Evolutionary conservation across 208 protist species (phyloP).

Genomic region (Phytomonas sp.): DNA sequence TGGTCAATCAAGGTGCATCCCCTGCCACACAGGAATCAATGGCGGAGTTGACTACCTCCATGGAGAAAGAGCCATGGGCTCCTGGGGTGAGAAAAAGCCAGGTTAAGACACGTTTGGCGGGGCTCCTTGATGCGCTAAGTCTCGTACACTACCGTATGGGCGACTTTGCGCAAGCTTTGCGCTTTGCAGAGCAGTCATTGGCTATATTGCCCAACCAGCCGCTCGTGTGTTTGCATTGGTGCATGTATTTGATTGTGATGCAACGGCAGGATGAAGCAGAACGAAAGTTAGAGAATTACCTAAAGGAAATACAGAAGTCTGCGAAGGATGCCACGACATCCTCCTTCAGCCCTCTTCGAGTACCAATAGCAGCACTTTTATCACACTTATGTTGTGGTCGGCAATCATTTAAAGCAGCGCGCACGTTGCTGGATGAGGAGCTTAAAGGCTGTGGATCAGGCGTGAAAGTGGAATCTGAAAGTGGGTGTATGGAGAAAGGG

Average conservation of each 20-base stretch:
- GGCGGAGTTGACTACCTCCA: background rate
- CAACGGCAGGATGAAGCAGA: constrained; percentile 78
- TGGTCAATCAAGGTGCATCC: background rate
- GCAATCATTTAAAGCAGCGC: constrained; percentile 63
- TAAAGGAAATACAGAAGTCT: constrained; percentile 11
- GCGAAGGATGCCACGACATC: background rate
- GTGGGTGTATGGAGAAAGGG: background rate
- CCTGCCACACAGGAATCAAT: background rate
- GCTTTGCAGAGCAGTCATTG: constrained; percentile 61
- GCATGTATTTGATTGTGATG: constrained; percentile 73
- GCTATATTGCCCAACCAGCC: constrained; percentile 34
- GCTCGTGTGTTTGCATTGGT: constrained; percentile 56
- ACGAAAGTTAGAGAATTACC: constrained; percentile 40
- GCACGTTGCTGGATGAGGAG: constrained; percentile 47
- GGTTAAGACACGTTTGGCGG: constrained; percentile 48
- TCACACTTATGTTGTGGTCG: constrained; percentile 74
- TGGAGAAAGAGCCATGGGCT: background rate
- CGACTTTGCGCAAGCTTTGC: constrained; percentile 66
- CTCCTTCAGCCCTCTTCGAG: constrained; percentile 21
- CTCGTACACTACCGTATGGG: constrained; percentile 60
- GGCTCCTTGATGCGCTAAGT: constrained; percentile 72
- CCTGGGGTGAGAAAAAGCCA: constrained; percentile 19
- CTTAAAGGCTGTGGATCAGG: constrained; percentile 11
- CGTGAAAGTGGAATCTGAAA: background rate
- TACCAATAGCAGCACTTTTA: constrained; percentile 49